These are phyloP conservation scores for Hymenoscyphus fraxineus DNA, from an alignment of 2,329 filamentous ascomycete species.

Conservation along the genomic window DNA sequence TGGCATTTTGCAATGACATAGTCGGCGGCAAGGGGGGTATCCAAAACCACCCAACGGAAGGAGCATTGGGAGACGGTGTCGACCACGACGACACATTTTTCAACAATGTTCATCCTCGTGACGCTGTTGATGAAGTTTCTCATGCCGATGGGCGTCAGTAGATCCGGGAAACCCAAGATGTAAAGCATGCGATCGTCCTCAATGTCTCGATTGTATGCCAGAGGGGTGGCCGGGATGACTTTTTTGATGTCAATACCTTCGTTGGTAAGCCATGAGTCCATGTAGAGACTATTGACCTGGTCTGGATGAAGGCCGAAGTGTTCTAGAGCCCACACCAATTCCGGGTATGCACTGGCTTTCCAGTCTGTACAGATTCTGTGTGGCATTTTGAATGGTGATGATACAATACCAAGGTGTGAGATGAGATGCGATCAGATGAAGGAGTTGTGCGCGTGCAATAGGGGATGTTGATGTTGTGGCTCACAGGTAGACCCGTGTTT, in stretches of 20 bases:
- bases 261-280: background rate
- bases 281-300: background rate
- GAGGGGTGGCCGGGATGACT: conserved; percentile 25
- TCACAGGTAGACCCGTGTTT: background rate
- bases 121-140: conserved; percentile 18
- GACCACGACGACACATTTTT: conserved; percentile 21
- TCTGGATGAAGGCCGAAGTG: background rate
- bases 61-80: conserved; percentile 18
- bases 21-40: conserved; percentile 18
- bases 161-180: conserved; percentile 20
- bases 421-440: background rate
- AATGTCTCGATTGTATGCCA: conserved; percentile 16
- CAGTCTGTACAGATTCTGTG: background rate
- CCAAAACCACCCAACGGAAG: conserved; percentile 29
- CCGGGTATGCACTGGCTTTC: background rate
- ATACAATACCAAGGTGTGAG: background rate
- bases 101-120: conserved; percentile 13
- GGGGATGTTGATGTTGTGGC: background rate
- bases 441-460: background rate
- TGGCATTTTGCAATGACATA: conserved; percentile 1
- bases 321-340: background rate
- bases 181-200: conserved; percentile 23
- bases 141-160: conserved; percentile 13
- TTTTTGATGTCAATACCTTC: background rate
- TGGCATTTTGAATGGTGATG: background rate